These are phyloP conservation scores for Colletotrichum salicis DNA, from an alignment of 2,329 filamentous ascomycete genomes.

Conservation along the genomic window DNA sequence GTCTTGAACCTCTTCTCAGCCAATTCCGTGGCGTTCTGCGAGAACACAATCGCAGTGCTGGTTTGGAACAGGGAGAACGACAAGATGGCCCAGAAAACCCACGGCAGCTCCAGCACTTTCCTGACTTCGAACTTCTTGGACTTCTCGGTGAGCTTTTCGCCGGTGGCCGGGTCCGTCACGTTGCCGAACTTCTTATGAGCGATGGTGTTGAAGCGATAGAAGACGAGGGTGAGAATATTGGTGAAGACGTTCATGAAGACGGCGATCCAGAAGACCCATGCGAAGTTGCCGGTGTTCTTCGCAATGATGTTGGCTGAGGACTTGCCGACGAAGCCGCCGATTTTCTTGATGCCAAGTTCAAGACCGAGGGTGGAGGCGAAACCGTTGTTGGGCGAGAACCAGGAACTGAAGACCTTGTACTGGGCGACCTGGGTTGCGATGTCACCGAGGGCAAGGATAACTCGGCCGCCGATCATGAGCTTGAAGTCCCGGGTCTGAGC, in stretches of 20 bases:
- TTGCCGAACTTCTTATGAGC: slow-evolving; percentile 58
- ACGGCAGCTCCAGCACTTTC: slow-evolving; percentile 67
- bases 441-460: slow-evolving; percentile 69
- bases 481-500: slow-evolving; percentile 65
- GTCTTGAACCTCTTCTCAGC: slow-evolving; percentile 69
- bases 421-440: slow-evolving; percentile 72
- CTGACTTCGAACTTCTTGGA: slow-evolving; percentile 66
- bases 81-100: slow-evolving; percentile 68
- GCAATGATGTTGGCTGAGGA: slow-evolving; percentile 69
- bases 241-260: slow-evolving; percentile 74
- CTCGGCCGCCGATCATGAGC: slow-evolving; percentile 68
- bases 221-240: slow-evolving; percentile 62
- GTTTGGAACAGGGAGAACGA: slow-evolving; percentile 69
- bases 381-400: slow-evolving; percentile 70
- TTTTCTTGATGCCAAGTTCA: slow-evolving; percentile 69
- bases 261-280: slow-evolving; percentile 70
- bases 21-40: slow-evolving; percentile 68
- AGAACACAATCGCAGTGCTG: slow-evolving; percentile 63
- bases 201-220: slow-evolving; percentile 66
- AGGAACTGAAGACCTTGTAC: slow-evolving; percentile 73
- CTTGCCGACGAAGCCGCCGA: slow-evolving; percentile 70
- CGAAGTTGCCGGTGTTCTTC: slow-evolving; percentile 66
- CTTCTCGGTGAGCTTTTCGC: slow-evolving; percentile 68
- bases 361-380: slow-evolving; percentile 71
- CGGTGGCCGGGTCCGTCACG: slow-evolving; percentile 64